These are phyloP conservation scores for Gamarada debralockiae DNA, from an alignment of 495 filamentous ascomycete genomes.

Conservation along the genomic window DNA sequence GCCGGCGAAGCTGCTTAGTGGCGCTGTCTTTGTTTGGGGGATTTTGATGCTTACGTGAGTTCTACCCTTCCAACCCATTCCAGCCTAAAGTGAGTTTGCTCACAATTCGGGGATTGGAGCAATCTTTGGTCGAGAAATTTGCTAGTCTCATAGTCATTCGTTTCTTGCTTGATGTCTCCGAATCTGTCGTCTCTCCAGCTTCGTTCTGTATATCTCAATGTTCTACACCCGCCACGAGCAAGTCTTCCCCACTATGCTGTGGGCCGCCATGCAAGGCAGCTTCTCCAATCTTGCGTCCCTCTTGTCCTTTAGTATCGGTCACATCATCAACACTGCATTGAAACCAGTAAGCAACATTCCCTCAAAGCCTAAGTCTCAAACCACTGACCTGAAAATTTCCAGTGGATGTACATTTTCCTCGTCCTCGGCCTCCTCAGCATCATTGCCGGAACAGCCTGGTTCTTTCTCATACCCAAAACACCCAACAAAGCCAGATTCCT, in stretches of 20 bases:
- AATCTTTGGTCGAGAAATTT: too few species aligned
- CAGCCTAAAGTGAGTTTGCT: too few species aligned
- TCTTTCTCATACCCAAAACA: slow-evolving; percentile 62
- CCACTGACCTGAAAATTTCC: slow-evolving; percentile 12
- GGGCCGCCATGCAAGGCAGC: slow-evolving; percentile 60
- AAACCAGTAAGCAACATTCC: too few species aligned
- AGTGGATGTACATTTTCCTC: slow-evolving; percentile 46
- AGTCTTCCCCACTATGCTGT: slow-evolving; percentile 49
- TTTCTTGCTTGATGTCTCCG: too few species aligned
- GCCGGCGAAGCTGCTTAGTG: too few species aligned
- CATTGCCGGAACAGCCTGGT: slow-evolving; percentile 52
- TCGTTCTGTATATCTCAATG: slow-evolving; percentile 55
- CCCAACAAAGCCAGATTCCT: slow-evolving; percentile 67
- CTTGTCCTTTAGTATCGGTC: background rate
- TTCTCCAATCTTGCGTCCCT: slow-evolving; percentile 31
- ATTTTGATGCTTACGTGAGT: too few species aligned
- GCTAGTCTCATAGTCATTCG: too few species aligned
- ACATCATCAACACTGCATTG: background rate
- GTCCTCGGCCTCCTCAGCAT: slow-evolving; percentile 60
- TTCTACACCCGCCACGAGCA: slow-evolving; percentile 54
- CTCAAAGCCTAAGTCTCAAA: slow-evolving; percentile 8
- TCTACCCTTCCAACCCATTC: too few species aligned
- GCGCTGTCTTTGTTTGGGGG: too few species aligned
- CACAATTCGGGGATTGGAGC: too few species aligned
- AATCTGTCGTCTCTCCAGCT: too few species aligned